Conservation (phyloP, 495 filamentous ascomycete genomes). For the Usnea hakonensis region DNA sequence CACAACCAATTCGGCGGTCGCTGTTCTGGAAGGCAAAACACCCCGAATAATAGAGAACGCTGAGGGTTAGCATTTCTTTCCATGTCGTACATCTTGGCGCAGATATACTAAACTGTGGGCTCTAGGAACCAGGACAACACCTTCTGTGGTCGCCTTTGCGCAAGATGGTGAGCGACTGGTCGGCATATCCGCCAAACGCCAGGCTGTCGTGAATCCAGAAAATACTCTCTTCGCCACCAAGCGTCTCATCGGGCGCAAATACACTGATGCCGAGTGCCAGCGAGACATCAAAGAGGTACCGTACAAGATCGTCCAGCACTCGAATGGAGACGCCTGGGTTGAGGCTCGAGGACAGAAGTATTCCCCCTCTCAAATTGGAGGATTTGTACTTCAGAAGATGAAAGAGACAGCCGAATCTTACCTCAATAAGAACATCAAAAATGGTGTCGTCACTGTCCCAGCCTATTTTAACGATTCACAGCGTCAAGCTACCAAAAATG, state of each 20-base stretch:
- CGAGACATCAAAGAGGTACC: conserved; percentile 97
- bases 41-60: conserved; percentile 97
- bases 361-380: conserved; percentile 96
- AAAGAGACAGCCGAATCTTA: conserved; percentile 95
- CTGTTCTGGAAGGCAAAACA: conserved; percentile 92
- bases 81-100: neutral
- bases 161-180: conserved; percentile 96
- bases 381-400: conserved; percentile 96
- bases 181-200: conserved; percentile 96
- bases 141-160: conserved; percentile 93
- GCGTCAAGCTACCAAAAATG: conserved; percentile 96
- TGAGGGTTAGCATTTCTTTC: conserved; percentile 55
- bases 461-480: conserved; percentile 99
- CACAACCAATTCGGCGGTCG: conserved; percentile 97
- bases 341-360: conserved; percentile 94
- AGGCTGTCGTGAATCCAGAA: conserved; percentile 98
- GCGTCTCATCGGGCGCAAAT: conserved; percentile 98
- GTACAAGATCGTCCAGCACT: conserved; percentile 98
- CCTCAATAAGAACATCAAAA: conserved; percentile 81
- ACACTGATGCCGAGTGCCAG: conserved; percentile 91
- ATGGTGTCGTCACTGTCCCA: conserved; percentile 92
- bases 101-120: conserved; percentile 17
- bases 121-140: conserved; percentile 86
- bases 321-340: conserved; percentile 97
- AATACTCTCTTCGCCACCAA: conserved; percentile 99